Conservation (phyloP, 495 filamentous ascomycete species). For the Penicillium coffeae region DNA sequence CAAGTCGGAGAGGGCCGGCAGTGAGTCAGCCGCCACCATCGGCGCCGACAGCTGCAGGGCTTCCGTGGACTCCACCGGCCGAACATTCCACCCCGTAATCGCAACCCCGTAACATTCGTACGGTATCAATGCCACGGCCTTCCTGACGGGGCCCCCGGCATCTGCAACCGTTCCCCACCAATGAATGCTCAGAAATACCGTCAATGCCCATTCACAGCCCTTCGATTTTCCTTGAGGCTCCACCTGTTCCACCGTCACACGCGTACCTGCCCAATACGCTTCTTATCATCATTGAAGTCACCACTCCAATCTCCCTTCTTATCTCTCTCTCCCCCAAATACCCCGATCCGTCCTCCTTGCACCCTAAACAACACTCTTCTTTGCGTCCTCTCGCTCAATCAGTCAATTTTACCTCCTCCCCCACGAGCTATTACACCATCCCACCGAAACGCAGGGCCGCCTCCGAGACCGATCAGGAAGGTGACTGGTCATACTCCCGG, state of each 20-base stretch:
- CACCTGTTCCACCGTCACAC: conserved; percentile 18
- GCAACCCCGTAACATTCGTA: background rate
- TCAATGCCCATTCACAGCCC: background rate
- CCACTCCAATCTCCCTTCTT: conserved; percentile 14
- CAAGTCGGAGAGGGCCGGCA: background rate
- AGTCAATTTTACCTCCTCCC: background rate
- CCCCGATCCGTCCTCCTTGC: conserved; percentile 3
- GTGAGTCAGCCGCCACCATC: no score
- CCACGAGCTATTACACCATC: background rate
- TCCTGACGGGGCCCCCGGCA: conserved; percentile 2
- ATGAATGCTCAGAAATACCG: background rate
- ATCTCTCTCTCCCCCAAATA: conserved; percentile 9
- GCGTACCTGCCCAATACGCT: conserved; percentile 30
- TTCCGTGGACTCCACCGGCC: conserved; percentile 21
- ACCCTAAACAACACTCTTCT: background rate
- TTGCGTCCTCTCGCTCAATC: background rate
- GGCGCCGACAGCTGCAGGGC: conserved; percentile 1
- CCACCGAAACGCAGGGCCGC: no score
- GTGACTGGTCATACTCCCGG: conserved; percentile 9
- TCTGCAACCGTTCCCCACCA: conserved; percentile 5
- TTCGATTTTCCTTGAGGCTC: conserved; percentile 2
- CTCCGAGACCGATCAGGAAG: conserved; percentile 5
- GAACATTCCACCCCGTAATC: conserved; percentile 23
- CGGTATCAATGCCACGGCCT: background rate
- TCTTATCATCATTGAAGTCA: conserved; percentile 26